Evolutionary conservation across 495 filamentous ascomycete species (phyloP), one percentile per base, ranked within the genome.

Genomic region (Talaromyces wortmannii): DNA sequence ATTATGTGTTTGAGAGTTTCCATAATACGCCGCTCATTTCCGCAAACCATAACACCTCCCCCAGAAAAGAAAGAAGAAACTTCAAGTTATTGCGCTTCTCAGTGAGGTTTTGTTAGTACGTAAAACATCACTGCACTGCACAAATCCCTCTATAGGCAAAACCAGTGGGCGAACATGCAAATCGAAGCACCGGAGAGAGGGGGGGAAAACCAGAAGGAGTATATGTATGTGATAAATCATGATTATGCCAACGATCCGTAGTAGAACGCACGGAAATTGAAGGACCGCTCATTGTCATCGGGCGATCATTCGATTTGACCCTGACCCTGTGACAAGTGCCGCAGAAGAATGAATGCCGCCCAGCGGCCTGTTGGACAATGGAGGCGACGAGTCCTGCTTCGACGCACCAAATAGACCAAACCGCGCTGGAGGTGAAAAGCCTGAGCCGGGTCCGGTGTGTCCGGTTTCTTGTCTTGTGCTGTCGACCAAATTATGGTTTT

Each of bases 391-490:
- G 29, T 71, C 69, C 31, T 61, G 63, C 57, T 69, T 70, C 16
- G 63, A 59, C 23, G 62, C 50, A 7, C 61, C 52, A 50, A 75
- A 76, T 31, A 75, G 57, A 32, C 69, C 62, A 18, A 70, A 66
- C 36, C 72, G 69, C 17, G 64, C 61, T 16, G 71, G 57, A 49
- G 69, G 67, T 11, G 72, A 73, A 60, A 67, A 74, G 40, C 62
- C 60, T n/a, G 64, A 59, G 55, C 29, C 61, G 71, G 2, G 67
- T 54, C 31, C 23, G 23, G 23, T 23, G 23, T 23, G 23, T 23
- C 23, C 23, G 23, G 57, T 42, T 31, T 59, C 60, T 7, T 55
- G 59, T 57, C 16, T 57, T 42, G 11, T 50, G 15, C 65, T 65
- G n/a, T 72, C 72, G 18, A 68, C 36, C 18, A 48, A n/a, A n/a